Evolutionary conservation across 2,329 filamentous ascomycete species (phyloP), one percentile per base, ranked within the genome.

Genomic region (Tympanopsis confertula): DNA sequence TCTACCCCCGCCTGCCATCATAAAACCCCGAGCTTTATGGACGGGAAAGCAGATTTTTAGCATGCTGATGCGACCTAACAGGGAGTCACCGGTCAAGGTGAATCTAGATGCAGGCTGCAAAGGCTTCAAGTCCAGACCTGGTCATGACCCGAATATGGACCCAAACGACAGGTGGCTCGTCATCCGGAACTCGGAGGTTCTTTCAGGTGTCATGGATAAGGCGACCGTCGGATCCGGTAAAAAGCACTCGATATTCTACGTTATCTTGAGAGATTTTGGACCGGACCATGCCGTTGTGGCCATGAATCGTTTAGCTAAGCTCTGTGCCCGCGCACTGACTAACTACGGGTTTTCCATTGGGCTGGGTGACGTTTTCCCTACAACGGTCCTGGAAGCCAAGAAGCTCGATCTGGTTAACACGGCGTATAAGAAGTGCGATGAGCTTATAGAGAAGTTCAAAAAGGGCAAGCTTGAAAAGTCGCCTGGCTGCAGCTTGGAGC

Each of bases 151-250:
- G 1, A 79, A 86, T 45, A 79, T 94, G 63, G 85, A 89, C 50
- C 76, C 83, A 13, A 86, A 91, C 46, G 91, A 98, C 56, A 79
- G 82, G 5, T 96, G 86, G 73, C 68, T 98, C 7, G 86, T 94
- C 12, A 82, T 98, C 44, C 83, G 89, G 41, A 96, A 96, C 54
- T 96, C 89, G 0, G 88, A 95, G 55, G 79, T 96, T 43, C 93
- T 98, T 85, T 96, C 88, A 53, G 91, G 91, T 42, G 75, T 82
- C 42, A 95, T 96, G 87, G 91, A 98, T 65, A 98, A 98, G 61
- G 84, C 86, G 1, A 96, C 88, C 0, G 86, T 98, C 13, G 91
- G 91, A 47, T 79, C 86, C 4, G 91, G 91, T 49, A 96, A 96
- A 66, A 98, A 98, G 55, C 88, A 94, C 55, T 95, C 88, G 0